Base-by-base conservation (phyloP, 176 grass and related monocot species). In the Avena insularis region DNA sequence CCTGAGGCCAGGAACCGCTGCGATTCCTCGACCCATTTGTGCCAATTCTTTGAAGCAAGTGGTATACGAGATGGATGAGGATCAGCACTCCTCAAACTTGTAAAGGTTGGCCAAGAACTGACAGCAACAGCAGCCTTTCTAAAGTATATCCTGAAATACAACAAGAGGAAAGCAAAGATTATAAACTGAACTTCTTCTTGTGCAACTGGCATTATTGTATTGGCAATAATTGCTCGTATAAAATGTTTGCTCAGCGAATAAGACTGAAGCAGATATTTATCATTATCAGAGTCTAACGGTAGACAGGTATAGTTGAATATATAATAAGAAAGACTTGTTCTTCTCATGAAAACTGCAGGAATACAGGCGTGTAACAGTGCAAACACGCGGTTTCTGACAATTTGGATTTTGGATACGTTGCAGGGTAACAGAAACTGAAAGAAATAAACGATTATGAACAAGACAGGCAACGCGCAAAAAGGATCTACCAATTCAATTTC, bases 151-250 rank as follows among this genome's bases (percentile, higher is more conserved):
- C 83, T 92, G 75, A 72, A 85, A 83, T n/a, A 79, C 10, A 75
- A 51, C 63, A 83, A 4, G 54, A 16, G n/a, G 73, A 82, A 66
- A 3, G 4, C 8, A 58, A 12, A 12, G 47, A 51, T 82, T 90
- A 71, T 60, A 76, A 87, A 81, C 16, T 57, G 35, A 81, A 78
- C 1, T 9, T 15, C 63, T 4, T 15, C 63, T 4, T 91, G 6
- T 31, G 63, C 86, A 79, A 57, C 31, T 5, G 53, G 55, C 49
- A 79, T 21, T 89, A 89, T 74, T 86, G 45, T 89, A 92, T 67
- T 40, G 46, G 1, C 79, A 86, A 89, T 92, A 59, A 89, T 89
- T 86, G 66, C 35, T 47, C 29, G 25, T 82, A 78, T 12, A 87
- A 77, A 71, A 64, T 55, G 51, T 15, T 54, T 4, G 46, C 36